Percentiles rank a stretch among this genome's conserved stretches.
These are phyloP conservation scores for Cicer judaicum DNA, from an alignment of 306 rosid species.

Conservation along the genomic window DNA sequence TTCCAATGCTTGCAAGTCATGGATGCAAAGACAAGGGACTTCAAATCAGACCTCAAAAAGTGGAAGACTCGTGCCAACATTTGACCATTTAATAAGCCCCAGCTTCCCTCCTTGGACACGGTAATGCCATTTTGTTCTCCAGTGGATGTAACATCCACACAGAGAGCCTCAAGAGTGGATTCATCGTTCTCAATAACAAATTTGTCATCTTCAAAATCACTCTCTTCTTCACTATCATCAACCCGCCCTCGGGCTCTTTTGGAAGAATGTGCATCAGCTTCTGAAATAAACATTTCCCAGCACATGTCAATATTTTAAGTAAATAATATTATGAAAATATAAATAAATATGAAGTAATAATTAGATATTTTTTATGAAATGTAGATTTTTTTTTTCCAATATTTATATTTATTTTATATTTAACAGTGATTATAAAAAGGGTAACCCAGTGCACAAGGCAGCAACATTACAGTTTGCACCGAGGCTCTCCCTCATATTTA, in stretches of 20 bases:
- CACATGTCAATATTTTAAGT: slow-evolving; percentile 15
- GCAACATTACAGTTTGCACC: no score
- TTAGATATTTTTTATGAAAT: neutral
- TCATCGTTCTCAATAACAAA: slow-evolving; percentile 58
- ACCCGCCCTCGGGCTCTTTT: slow-evolving; percentile 76
- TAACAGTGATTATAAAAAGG: no score
- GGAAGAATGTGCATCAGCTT: slow-evolving; percentile 66
- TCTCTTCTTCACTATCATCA: slow-evolving; percentile 74
- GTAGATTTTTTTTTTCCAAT: no score
- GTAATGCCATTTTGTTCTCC: slow-evolving; percentile 49
- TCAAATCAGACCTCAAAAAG: slow-evolving; percentile 75
- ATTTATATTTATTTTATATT: no score
- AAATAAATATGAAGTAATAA: neutral
- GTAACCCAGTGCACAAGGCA: no score
- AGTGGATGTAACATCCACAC: slow-evolving; percentile 64
- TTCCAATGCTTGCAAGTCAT: slow-evolving; percentile 92
- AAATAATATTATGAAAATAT: neutral
- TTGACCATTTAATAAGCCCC: slow-evolving; percentile 80
- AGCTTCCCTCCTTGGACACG: slow-evolving; percentile 57
- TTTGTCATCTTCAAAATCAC: slow-evolving; percentile 59
- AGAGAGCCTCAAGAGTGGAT: slow-evolving; percentile 75
- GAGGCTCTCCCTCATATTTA: no score
- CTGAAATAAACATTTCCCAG: slow-evolving; percentile 55
- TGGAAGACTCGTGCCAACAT: slow-evolving; percentile 83
- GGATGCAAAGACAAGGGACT: slow-evolving; percentile 77